Evolutionary conservation across 257 asterid genomes (phyloP), one percentile per base, ranked within the genome.

Genomic region (Coffea canephora): DNA sequence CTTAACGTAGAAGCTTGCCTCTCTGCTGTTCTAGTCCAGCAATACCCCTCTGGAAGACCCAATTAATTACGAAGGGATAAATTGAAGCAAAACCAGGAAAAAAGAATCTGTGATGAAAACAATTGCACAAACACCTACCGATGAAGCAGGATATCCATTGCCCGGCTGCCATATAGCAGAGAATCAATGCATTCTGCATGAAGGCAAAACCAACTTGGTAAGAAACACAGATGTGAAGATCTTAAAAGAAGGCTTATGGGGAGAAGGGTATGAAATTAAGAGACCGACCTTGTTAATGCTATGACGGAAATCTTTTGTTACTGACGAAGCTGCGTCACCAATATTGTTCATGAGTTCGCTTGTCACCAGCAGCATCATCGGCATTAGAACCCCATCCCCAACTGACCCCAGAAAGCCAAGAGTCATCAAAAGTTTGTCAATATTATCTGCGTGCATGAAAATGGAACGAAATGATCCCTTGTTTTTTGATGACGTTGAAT

Each of bases 11-110:
- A 91, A 34, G 98, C 97, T 85, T 93, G 98, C 70, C 98, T 90
- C 88, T 93, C 98, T 16, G 95, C 97, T 14, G 99, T 94, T 86
- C 97, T 90, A 73, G 98, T 90, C 98, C 98, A 96, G 76, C 98
- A 96, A 86, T 89, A 96, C 1, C 97, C 98, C 96, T 96, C 99
- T 95, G 76, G 0, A 69, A 16, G 19, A 36, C 5, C 15, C 69
- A 59, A 12, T 39, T 4, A 39, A 39, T 27, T n/a, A 23, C 14
- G 15, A 31, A 4, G 16, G n/a, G 12, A 10, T 19, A 69, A 34
- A 45, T 14, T 19, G 8, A 71, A 2, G 21, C 39, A 27, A 9
- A 9, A 39, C 6, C 6, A 52, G 15, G 27, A 39, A 3, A 46
- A 54, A 39, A 2, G n/a, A 57, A 23, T 12, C 12, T 19, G n/a